Evolutionary conservation across 768 basidiomycete genomes (phyloP), one percentile per base, ranked within the genome.

Genomic region (Mycena polygramma): DNA sequence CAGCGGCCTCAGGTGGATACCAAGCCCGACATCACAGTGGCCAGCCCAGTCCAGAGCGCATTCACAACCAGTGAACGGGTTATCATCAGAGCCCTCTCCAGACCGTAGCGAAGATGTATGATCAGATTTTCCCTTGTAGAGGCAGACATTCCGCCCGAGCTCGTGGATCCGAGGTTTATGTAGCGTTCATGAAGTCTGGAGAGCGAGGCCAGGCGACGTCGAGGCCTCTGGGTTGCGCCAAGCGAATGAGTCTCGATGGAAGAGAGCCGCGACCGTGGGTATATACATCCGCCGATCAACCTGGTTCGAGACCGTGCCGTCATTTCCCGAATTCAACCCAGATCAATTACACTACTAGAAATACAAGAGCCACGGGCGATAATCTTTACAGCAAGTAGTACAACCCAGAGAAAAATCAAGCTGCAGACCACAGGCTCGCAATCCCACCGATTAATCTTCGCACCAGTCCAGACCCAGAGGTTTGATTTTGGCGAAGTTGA

Each of bases 41-140:
- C 68, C 57, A 62, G 64, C 48, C 45, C 15, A 66, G 51, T 66
- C 69, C 48, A 70, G 69, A 70, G 54, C 64, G 19, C 7, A 26
- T 59, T 35, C 55, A 22, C 6, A 24, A 6, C 48, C 46, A 55
- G 30, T 30, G 35, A 15, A 22, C 17, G 36, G 61, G 48, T 52
- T 11, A 51, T 24, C 24, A 52, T 62, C 61, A 51, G 30, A 54
- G 48, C n/a, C 59, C 59, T 48, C 49, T 45, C 48, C 48, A 62
- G 41, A 41, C 41, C 41, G 35, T 36, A 4, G 24, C 52, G 2
- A 14, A 2, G 52, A 51, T 14, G 22, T 24, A 51, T 51, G 52
- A 53, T 53, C 41, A 41, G 15, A 15, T 41, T 41, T 15, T 10
- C 4, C 30, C 15, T 26, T 51, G 30, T 4, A 15, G 41, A 41